phyloP scores from a whole-genome alignment of 345 rosid genomes.

The Cochlearia excelsa region DNA sequence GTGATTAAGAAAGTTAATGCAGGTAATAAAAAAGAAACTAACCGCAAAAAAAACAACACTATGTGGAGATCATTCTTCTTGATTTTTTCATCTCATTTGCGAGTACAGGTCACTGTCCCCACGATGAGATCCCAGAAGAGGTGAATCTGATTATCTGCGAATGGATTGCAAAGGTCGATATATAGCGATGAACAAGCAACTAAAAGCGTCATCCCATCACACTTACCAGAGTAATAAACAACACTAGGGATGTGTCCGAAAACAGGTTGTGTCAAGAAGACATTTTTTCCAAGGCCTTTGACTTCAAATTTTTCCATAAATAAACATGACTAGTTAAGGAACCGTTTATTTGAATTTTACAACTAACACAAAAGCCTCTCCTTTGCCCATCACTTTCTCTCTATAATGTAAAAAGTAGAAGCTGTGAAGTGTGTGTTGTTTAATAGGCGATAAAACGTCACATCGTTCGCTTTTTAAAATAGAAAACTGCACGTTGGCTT shows the following conservation, averaged over 20 bases:
- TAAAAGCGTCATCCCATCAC: constrained; percentile 19
- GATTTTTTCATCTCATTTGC: background rate
- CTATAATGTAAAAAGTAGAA: background rate
- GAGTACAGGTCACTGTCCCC: constrained; percentile 75
- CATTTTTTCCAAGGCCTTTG: background rate
- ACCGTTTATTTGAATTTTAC: too few species aligned
- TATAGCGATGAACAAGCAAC: constrained; percentile 21
- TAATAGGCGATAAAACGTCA: constrained; percentile 18
- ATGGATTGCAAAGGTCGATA: constrained; percentile 49
- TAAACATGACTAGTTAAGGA: too few species aligned
- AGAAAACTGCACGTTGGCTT: constrained; percentile 13
- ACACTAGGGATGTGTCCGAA: background rate
- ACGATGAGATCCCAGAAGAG: constrained; percentile 71
- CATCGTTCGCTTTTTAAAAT: background rate
- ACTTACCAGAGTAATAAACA: background rate
- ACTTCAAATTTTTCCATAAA: too few species aligned
- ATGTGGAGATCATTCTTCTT: constrained; percentile 4
- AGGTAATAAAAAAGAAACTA: constrained; percentile 37
- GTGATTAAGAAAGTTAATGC: constrained; percentile 58
- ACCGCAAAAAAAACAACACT: background rate
- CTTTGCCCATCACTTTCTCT: background rate
- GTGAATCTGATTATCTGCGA: constrained; percentile 52
- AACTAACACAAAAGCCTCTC: too few species aligned
- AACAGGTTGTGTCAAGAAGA: constrained; percentile 6
- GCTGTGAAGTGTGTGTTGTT: constrained; percentile 17